These are phyloP conservation scores for Cutaneotrichosporon dermatis DNA, from an alignment of 1,284 basidiomycete species.

Conservation along the genomic window DNA sequence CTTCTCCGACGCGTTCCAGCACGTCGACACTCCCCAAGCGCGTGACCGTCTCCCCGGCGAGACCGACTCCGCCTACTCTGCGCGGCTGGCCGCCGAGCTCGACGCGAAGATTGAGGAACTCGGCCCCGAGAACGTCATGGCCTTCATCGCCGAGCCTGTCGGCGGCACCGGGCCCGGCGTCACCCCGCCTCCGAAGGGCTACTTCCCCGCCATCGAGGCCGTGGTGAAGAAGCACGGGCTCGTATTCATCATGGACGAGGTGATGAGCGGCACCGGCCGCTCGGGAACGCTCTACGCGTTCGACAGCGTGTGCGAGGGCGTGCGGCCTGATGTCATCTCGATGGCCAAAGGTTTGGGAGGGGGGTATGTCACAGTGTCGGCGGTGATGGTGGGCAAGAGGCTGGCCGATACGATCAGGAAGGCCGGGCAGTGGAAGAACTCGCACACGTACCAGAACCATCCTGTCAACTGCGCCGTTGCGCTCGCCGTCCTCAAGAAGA, in stretches of 20 bases:
- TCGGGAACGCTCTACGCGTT: conserved; percentile 63
- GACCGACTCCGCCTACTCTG: conserved; percentile 70
- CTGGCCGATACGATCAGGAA: conserved; percentile 62
- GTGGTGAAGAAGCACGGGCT: conserved; percentile 78
- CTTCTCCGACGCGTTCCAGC: conserved; percentile 25
- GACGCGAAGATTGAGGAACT: conserved; percentile 76
- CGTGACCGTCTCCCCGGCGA: conserved; percentile 61
- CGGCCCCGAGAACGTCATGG: conserved; percentile 66
- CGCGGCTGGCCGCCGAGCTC: conserved; percentile 67
- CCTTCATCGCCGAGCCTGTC: conserved; percentile 43
- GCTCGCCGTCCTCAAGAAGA: conserved; percentile 70
- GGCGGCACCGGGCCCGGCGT: conserved; percentile 73
- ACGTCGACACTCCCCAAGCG: conserved; percentile 52
- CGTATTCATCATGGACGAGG: conserved; percentile 77
- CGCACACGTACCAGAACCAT: conserved; percentile 80
- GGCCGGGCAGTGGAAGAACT: conserved; percentile 58
- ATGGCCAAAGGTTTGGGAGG: conserved; percentile 84
- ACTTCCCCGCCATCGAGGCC: conserved; percentile 63
- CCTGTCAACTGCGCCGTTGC: conserved; percentile 71
- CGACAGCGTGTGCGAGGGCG: conserved; percentile 55
- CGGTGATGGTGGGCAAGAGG: conserved; percentile 64
- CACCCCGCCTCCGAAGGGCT: conserved; percentile 37
- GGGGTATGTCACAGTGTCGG: conserved; percentile 77
- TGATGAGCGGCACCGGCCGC: conserved; percentile 81
- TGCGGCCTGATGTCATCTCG: conserved; percentile 68